Evolutionary conservation across 208 protist genomes (phyloP).

Genomic region (Angomonas deanei): DNA sequence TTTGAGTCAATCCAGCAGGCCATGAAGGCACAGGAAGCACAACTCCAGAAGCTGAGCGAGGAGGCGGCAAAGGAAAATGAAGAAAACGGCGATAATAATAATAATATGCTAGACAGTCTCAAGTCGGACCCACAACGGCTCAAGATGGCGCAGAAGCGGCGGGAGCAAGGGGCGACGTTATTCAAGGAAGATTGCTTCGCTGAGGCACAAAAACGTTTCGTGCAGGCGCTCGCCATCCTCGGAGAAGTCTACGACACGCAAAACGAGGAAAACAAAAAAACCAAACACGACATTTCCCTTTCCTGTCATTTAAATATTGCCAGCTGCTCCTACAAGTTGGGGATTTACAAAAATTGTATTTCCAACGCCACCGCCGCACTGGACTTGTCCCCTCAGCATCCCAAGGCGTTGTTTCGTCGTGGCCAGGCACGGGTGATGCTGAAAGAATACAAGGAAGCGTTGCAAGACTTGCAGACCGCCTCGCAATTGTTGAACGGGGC

Average conservation of each 20-base stretch:
- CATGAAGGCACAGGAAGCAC: conserved; percentile 37
- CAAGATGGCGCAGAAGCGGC: conserved; percentile 51
- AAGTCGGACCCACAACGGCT: conserved; percentile 80
- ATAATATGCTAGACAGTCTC: conserved; percentile 20
- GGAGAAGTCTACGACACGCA: conserved; percentile 61
- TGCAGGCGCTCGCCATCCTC: conserved; percentile 58
- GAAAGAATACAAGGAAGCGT: conserved; percentile 23
- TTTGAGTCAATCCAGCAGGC: conserved; percentile 22
- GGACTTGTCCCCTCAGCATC: conserved; percentile 36
- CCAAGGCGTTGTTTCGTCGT: conserved; percentile 68
- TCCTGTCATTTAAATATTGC: conserved; percentile 82
- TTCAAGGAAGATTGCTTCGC: conserved; percentile 69
- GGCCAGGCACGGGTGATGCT: conserved; percentile 31
- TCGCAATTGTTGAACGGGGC: conserved; percentile 20
- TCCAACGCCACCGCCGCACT: conserved; percentile 67
- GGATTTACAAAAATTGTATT: conserved; percentile 49
- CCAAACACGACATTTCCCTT: conserved; percentile 50
- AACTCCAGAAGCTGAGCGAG: conserved; percentile 37
- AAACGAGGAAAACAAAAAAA: conserved; percentile 41
- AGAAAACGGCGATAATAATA: conserved; percentile 1
- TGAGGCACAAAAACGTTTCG: conserved; percentile 67
- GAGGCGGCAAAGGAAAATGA: conserved; percentile 42
- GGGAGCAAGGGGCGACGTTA: conserved; percentile 62
- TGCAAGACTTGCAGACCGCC: conserved; percentile 43
- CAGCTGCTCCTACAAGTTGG: conserved; percentile 61